Percentiles rank a stretch among this genome's conserved stretches.
Evolutionary conservation across 106 monocot genomes (phyloP).

Genomic region (Dioscorea zingiberensis): DNA sequence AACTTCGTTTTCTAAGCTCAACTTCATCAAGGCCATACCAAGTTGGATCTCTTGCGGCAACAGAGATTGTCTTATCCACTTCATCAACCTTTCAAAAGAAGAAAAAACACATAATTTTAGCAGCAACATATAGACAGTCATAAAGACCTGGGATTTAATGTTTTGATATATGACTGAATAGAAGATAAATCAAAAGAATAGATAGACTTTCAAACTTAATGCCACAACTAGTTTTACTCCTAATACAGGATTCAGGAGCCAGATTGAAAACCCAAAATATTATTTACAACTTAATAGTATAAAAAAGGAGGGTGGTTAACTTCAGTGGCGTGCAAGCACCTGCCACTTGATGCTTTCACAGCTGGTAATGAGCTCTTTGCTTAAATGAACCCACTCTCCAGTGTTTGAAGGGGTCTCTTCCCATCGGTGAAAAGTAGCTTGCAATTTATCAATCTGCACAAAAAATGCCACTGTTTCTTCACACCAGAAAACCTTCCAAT

Average conservation of each 20-base stretch:
- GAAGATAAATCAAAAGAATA: too few relatives aligned
- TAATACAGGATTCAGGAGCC: too few relatives aligned
- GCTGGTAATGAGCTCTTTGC: slow-evolving; percentile 50
- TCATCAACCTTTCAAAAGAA: slow-evolving; percentile 69
- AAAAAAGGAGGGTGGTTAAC: too few relatives aligned
- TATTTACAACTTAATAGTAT: background rate
- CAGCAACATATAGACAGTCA: too few relatives aligned
- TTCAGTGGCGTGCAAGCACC: slow-evolving; percentile 11
- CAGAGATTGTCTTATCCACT: slow-evolving; percentile 76
- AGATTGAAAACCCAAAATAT: too few relatives aligned
- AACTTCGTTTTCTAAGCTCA: slow-evolving; percentile 70
- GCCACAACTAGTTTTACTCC: too few relatives aligned
- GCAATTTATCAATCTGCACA: slow-evolving; percentile 69
- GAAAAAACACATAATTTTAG: too few relatives aligned
- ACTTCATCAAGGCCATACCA: slow-evolving; percentile 79
- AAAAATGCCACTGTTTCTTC: too few relatives aligned
- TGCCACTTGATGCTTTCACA: slow-evolving; percentile 78
- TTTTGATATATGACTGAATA: too few relatives aligned
- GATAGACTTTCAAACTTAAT: too few relatives aligned
- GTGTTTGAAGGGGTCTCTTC: slow-evolving; percentile 46
- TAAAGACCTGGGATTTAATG: too few relatives aligned
- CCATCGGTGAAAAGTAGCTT: slow-evolving; percentile 50
- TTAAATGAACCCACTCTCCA: slow-evolving; percentile 61
- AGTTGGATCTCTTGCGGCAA: slow-evolving; percentile 80
- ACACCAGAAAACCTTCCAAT: background rate